A percentile compares a stretch with the other conserved stretches of the same genome.
Evolutionary conservation across 1,284 basidiomycete species (phyloP).

Genomic region (Puccinia sorghi): DNA sequence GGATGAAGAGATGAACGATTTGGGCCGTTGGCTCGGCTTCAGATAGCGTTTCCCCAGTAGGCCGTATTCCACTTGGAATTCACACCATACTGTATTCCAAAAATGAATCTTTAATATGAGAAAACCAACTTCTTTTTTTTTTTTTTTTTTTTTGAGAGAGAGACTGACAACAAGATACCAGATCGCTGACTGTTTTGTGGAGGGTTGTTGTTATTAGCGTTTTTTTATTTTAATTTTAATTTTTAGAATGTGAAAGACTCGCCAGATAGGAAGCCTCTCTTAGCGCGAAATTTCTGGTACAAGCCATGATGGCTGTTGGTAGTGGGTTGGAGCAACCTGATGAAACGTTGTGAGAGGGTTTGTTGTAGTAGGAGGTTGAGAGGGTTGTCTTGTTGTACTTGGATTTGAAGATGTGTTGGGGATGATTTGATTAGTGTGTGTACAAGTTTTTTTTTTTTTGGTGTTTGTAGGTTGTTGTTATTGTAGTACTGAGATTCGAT

Average conservation of each 20-base stretch:
- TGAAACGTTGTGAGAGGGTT: not conserved
- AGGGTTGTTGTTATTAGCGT: no score
- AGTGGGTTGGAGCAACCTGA: not conserved
- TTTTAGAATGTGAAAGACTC: not conserved
- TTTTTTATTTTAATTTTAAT: no score
- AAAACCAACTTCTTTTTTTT: not conserved
- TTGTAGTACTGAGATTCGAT: slow-evolving; percentile 1
- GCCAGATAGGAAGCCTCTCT: not conserved
- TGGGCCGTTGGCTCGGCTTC: slow-evolving; percentile 18
- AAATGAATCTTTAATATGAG: no score
- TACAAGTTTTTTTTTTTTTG: not conserved
- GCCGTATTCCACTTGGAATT: slow-evolving; percentile 48
- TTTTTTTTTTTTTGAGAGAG: not conserved
- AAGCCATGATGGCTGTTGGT: not conserved
- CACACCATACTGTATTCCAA: slow-evolving; percentile 33
- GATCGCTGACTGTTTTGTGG: slow-evolving; percentile 22
- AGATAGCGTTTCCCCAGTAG: slow-evolving; percentile 39
- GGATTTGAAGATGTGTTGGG: not conserved
- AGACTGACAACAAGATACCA: slow-evolving; percentile 43
- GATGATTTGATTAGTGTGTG: not conserved
- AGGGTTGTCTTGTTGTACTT: not conserved
- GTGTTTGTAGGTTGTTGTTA: not conserved
- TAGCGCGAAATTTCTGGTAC: not conserved
- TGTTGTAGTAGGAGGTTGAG: not conserved
- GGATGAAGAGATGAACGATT: slow-evolving; percentile 6